Evolutionary conservation across 345 rosid genomes (phyloP).

Genomic region (Gossypium mustelinum): DNA sequence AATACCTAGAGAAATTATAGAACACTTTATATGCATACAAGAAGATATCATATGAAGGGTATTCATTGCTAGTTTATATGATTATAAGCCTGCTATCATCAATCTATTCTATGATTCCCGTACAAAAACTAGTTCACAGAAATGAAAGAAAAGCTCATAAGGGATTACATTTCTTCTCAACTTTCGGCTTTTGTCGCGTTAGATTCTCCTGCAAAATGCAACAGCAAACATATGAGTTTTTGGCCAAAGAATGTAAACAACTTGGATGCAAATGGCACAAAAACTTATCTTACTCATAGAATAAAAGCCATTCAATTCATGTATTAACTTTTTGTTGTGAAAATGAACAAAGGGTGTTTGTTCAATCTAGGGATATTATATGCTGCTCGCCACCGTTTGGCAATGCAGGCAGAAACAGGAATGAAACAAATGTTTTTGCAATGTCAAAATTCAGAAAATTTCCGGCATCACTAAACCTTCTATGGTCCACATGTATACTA

Average conservation of each 20-base stretch:
- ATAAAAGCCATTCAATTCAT: not conserved
- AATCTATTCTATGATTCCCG: not conserved
- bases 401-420: not conserved
- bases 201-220: slow-evolving; percentile 40
- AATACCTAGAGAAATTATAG: not conserved
- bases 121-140: not conserved
- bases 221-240: slow-evolving; percentile 9
- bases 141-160: slow-evolving; percentile 1
- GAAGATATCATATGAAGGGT: not conserved
- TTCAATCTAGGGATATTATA: not conserved
- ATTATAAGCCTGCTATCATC: not conserved
- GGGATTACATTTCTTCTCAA: slow-evolving; percentile 39
- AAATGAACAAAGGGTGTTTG: not conserved
- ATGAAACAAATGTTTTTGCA: too few species aligned
- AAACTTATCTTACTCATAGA: not conserved
- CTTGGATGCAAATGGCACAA: not conserved
- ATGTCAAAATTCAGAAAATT: too few species aligned
- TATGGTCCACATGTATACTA: too few species aligned
- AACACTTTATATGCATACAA: not conserved
- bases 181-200: slow-evolving; percentile 30
- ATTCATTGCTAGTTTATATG: not conserved
- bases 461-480: too few species aligned
- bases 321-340: not conserved
- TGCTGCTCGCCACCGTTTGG: not conserved
- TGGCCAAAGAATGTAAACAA: not conserved